These are phyloP conservation scores for Fusarium domesticum DNA, from an alignment of 2,329 filamentous ascomycete species.

Conservation along the genomic window DNA sequence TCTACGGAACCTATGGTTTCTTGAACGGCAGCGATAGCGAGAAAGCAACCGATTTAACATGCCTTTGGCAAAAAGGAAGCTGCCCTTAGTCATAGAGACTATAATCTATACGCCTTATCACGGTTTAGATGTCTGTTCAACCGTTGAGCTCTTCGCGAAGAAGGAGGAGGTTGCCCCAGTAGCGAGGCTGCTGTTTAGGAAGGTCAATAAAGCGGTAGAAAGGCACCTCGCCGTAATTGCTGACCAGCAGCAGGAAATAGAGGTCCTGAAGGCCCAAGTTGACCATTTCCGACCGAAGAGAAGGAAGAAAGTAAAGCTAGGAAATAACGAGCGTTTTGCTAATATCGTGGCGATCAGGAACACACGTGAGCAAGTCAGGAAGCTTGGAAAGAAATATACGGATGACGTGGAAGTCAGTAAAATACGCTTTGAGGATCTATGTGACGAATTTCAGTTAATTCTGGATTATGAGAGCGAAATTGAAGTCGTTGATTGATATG, in stretches of 20 bases:
- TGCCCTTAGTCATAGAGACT: not conserved
- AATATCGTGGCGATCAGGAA: not conserved
- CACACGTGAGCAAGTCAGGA: not conserved
- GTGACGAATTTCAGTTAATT: not conserved
- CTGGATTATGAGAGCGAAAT: not conserved
- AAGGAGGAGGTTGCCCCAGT: not conserved
- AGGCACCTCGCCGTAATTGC: slow-evolving; percentile 1
- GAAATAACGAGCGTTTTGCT: not conserved
- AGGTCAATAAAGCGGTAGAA: not conserved
- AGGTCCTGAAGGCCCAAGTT: not conserved
- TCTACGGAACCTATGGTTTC: slow-evolving; percentile 1
- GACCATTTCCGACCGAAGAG: too few relatives aligned
- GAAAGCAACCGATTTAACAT: slow-evolving; percentile 1
- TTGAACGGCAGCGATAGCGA: slow-evolving; percentile 1
- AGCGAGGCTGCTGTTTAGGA: not conserved
- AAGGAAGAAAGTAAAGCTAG: not conserved
- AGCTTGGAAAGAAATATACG: not conserved
- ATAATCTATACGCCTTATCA: not conserved
- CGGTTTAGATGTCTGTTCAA: not conserved
- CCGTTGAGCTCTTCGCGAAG: not conserved
- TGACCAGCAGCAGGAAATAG: not conserved
- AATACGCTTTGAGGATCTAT: not conserved
- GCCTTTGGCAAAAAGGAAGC: slow-evolving; percentile 1
- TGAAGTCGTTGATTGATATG: too few relatives aligned
- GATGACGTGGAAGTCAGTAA: not conserved